Base-by-base conservation (phyloP, 1,139 yeast species). In the Candida glucosophila region DNA sequence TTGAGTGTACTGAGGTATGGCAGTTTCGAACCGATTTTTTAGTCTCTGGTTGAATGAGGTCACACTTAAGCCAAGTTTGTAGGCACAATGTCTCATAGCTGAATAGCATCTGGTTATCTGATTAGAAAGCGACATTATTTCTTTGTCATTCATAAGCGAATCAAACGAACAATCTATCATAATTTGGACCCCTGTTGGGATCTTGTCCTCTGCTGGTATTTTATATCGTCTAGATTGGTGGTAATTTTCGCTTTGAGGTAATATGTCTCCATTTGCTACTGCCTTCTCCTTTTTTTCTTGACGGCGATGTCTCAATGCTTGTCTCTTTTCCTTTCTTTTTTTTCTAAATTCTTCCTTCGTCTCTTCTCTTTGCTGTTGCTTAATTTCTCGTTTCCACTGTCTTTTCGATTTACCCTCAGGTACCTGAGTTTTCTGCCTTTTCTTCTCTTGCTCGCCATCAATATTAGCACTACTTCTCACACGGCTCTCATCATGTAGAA, bases 81-180 rank as follows among this genome's bases (percentile, higher is more conserved):
- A 62, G 24, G 58, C 52, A 11, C 83, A 73, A 29, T 71, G 68
- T 38, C 81, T 68, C 47, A 80, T 83, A 14, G 79, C 77, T 6
- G 94, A 72, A 51, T 90, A 88, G 31, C 86, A 69, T 32, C 96
- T 63, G 7, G 90, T 73, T 26, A 90, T 66, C 52, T 90, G 98
- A 33, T 76, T 72, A 7, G 88, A 73, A 47, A 88, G 55, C 12
- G 95, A 81, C 3, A 70, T 72, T 23, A 81, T 70, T 44, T 90
- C 97, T 47, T 66, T 77, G 20, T 75, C 80, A 26, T 67, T 73
- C 98, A 90, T 90, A 43, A 81, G 52, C 22, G 82, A 86, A 45
- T 90, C 98, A 49, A 90, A 90, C 14, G 69, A 82, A 54, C 98
- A 90, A 52, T 90, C 98, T 37, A 90, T 49, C 12, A 86, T 57